phyloP scores from a whole-genome alignment of 495 filamentous ascomycete genomes.

The Hypoxylon trugodes region DNA sequence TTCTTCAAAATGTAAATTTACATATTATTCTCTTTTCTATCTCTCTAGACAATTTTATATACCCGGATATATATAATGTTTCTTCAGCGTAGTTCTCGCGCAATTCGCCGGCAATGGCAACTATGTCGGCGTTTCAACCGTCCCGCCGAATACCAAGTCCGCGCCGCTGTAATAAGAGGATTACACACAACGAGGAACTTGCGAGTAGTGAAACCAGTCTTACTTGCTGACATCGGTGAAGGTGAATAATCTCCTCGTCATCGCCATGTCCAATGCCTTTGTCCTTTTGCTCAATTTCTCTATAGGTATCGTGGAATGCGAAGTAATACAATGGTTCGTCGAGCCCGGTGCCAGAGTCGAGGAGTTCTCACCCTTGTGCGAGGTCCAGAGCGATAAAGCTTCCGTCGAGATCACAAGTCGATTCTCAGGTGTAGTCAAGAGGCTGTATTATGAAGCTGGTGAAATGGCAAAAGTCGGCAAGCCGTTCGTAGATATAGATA shows the following conservation, averaged over 20 bases:
- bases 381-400: slow-evolving; percentile 98
- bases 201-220: slow-evolving; percentile 79
- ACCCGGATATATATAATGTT: slow-evolving; percentile 49
- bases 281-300: slow-evolving; percentile 5
- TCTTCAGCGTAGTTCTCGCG: slow-evolving; percentile 53
- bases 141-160: slow-evolving; percentile 40
- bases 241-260: slow-evolving; percentile 65
- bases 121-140: slow-evolving; percentile 46
- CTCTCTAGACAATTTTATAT: slow-evolving; percentile 10
- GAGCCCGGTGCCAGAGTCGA: slow-evolving; percentile 94
- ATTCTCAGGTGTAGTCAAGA: slow-evolving; percentile 95
- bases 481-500: slow-evolving; percentile 82
- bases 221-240: slow-evolving; percentile 96
- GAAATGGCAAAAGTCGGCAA: slow-evolving; percentile 95
- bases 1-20: slow-evolving; percentile 21
- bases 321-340: slow-evolving; percentile 99
- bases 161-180: slow-evolving; percentile 48
- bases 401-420: slow-evolving; percentile 98
- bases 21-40: background rate
- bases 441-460: slow-evolving; percentile 92
- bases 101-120: slow-evolving; percentile 52
- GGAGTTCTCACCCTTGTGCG: slow-evolving; percentile 97
- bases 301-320: slow-evolving; percentile 93
- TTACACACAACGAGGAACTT: slow-evolving; percentile 70
- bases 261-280: background rate